Evolutionary conservation across 345 rosid species (phyloP).

Genomic region (Eucalyptus paniculata): DNA sequence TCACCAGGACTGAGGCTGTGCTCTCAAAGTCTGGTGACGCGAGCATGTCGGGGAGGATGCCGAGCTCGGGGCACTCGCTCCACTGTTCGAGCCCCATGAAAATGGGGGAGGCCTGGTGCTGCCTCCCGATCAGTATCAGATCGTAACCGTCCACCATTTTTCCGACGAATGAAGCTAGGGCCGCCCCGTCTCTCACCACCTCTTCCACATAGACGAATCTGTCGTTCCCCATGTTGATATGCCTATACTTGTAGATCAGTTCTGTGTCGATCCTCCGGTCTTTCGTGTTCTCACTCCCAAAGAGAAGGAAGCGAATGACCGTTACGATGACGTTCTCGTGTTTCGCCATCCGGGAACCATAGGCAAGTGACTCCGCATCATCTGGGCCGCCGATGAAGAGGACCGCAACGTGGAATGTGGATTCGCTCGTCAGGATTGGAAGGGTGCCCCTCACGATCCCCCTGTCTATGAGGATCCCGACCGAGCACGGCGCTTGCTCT

Average conservation of each 20-base stretch:
- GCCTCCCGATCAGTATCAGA: slow-evolving; percentile 24
- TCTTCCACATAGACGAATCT: slow-evolving; percentile 15
- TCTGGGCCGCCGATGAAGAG: slow-evolving; percentile 30
- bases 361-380: slow-evolving; percentile 23
- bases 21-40: slow-evolving; percentile 18
- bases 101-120: slow-evolving; percentile 8
- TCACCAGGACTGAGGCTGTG: slow-evolving; percentile 16
- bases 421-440: background rate
- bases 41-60: slow-evolving; percentile 28
- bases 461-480: slow-evolving; percentile 24
- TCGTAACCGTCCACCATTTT: background rate
- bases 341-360: slow-evolving; percentile 14
- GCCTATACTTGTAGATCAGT: slow-evolving; percentile 5
- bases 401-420: slow-evolving; percentile 6
- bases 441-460: background rate
- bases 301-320: slow-evolving; percentile 17
- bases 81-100: slow-evolving; percentile 22
- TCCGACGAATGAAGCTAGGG: background rate
- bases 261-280: slow-evolving; percentile 14
- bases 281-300: slow-evolving; percentile 16
- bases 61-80: slow-evolving; percentile 41
- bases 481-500: slow-evolving; percentile 30
- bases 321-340: slow-evolving; percentile 10
- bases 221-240: slow-evolving; percentile 4
- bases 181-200: slow-evolving; percentile 13